Base-by-base conservation (phyloP, 768 basidiomycete genomes). In the Boletus rubroflammeus region DNA sequence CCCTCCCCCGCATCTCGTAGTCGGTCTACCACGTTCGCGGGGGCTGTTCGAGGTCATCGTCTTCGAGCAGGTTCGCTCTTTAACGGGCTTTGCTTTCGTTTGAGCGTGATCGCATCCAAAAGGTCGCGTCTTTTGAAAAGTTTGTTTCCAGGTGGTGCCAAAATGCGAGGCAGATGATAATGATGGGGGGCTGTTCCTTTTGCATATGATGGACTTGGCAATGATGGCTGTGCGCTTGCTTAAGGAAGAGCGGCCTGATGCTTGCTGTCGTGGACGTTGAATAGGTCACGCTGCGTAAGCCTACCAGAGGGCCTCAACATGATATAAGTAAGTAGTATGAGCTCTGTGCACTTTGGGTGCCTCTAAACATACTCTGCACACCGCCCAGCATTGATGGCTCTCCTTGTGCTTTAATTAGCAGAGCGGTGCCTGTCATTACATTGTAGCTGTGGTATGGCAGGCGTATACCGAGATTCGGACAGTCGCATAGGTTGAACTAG, bases 31-130 rank as follows among this genome's bases (percentile, higher is more conserved):
- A 3, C 7, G 17, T 4, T 0, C 31, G 52, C 3, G 58, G 51
- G 3, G 58, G 39, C 9, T 4, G 51, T n/a, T 40, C 32, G 28
- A 57, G 46, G 25, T 50, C 47, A 17, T 50, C 31, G 25, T 62
- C 57, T 17, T 62, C 61, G 19, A 68, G 65, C 3, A 69, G 9
- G 2, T 35, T 59, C 2, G 61, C 59, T 9, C 69, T 35, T 3
- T 55, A 44, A 9, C 39, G 60, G 23, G 48, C 58, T 25, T 25
- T 57, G 60, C n/a, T 46, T 57, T 38, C 59, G 4, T 42, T 15
- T 15, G 13, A 17, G 15, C 41, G 23, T 26, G 25, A 25, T 13
- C 38, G 5, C 21, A 40, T 40, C 21, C 21, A 23, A 7, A 41
- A 21, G 19, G 25, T 26, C 9, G 15, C 25, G 5, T 28, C 17